Percentiles rank a stretch among this genome's conserved stretches.
phyloP scores from a whole-genome alignment of 148 eudicot species.

The Pharnaceum exiguum region DNA sequence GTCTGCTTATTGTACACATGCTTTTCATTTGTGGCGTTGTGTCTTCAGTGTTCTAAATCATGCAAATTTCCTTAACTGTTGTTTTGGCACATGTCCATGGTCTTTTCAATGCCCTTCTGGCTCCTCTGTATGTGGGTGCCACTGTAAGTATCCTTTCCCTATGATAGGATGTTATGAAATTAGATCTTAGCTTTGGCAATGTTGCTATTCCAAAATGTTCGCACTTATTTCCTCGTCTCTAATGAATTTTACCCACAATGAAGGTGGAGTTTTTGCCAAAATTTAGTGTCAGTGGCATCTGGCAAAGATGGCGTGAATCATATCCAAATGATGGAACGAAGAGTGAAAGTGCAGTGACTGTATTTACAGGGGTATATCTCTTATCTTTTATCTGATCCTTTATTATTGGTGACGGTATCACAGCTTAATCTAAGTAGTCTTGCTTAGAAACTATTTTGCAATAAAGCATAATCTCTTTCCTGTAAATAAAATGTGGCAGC shows the following conservation, averaged over 20 bases:
- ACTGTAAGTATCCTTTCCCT: slow-evolving; percentile 38
- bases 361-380: slow-evolving; percentile 85
- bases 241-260: slow-evolving; percentile 15
- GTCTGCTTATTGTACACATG: slow-evolving; percentile 6
- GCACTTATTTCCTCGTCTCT: not conserved
- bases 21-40: not conserved
- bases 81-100: slow-evolving; percentile 91
- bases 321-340: slow-evolving; percentile 64
- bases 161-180: not conserved
- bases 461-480: not conserved
- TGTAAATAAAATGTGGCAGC: not conserved
- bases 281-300: slow-evolving; percentile 95
- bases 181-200: not conserved
- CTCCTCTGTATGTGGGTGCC: slow-evolving; percentile 92
- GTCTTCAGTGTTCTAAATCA: not conserved
- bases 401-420: not conserved
- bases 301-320: slow-evolving; percentile 98
- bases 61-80: slow-evolving; percentile 51
- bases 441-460: not conserved
- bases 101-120: slow-evolving; percentile 86
- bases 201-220: not conserved
- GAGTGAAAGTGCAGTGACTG: slow-evolving; percentile 65
- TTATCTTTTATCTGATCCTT: not conserved
- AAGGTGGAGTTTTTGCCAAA: slow-evolving; percentile 98
- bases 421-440: not conserved